Base-by-base conservation (phyloP, 768 basidiomycete species). In the Pulveroboletus ravenelii region DNA sequence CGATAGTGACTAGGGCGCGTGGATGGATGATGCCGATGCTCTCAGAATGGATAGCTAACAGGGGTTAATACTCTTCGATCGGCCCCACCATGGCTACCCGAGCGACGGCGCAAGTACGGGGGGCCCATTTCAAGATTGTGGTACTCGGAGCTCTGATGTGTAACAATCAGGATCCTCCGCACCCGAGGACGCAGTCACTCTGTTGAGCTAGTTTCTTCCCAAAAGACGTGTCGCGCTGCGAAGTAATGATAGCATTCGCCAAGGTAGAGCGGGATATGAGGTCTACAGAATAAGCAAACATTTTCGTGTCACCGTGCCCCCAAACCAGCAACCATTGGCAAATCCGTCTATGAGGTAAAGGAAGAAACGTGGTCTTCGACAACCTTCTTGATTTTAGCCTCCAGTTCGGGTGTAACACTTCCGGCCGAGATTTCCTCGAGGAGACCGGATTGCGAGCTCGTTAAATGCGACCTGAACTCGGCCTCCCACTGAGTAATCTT, bases 351-450 rank as follows among this genome's bases (percentile, higher is more conserved):
- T 56, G 79, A 82, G 54, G 81, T 79, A 76, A 92, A 92, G 42
- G 86, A 79, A 52, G 87, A 73, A 57, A 92, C 90, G 59, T 91
- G 89, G 62, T 90, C 87, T 74, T 91, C 89, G 20, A 93, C 89
- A 60, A 85, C 87, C 78, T 87, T 89, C 89, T 93, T 95, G 72
- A 94, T 95, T 81, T 92, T 82, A 40, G 76, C 81, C 78, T 97
- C 95, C 55, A 96, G 80, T 65, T 93, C 92, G 54, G 87, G 82
- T 50, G 90, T 92, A 64, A 97, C 86, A 54, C 73, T 78, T 51
- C 94, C 96, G 55, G 77, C 75, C 45, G 84, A 72, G 59, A 98
- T 95, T 73, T 94, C 89, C 65, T 81, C 75, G 40, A 99, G 84
- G 62, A 99, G 84, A 31, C 76, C 60, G 43, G 67, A 54, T 72